A percentile compares a stretch with the other conserved stretches of the same genome.
Conservation (phyloP, 2,329 filamentous ascomycete genomes). For the Aureobasidium sp. region DNA sequence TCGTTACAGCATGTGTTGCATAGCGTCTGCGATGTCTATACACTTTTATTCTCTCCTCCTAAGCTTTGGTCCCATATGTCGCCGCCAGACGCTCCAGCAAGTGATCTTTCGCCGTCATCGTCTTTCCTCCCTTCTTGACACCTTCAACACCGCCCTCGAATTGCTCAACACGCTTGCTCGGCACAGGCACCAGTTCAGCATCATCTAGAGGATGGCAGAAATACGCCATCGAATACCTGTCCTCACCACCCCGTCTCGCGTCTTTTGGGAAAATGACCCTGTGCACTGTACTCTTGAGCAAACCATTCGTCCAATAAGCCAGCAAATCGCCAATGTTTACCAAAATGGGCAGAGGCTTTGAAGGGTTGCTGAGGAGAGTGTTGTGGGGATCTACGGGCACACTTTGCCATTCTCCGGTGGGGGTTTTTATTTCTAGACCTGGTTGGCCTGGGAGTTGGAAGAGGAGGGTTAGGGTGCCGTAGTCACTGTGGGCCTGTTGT, state of each 20-base stretch:
- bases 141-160: constrained; percentile 30
- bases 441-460: constrained; percentile 82
- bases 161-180: constrained; percentile 43
- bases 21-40: background rate
- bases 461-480: constrained; percentile 61
- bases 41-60: background rate
- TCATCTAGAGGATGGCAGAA: constrained; percentile 57
- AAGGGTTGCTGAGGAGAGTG: background rate
- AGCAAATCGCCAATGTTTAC: constrained; percentile 66
- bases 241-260: constrained; percentile 33
- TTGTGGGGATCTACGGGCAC: constrained; percentile 38
- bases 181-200: constrained; percentile 48
- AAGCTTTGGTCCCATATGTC: constrained; percentile 45
- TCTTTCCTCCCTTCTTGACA: constrained; percentile 35
- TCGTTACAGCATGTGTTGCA: background rate
- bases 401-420: constrained; percentile 34
- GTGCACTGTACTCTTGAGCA: constrained; percentile 83
- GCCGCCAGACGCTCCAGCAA: constrained; percentile 50
- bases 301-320: constrained; percentile 83
- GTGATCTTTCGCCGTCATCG: constrained; percentile 54
- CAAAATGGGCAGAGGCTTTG: constrained; percentile 49
- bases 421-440: constrained; percentile 73
- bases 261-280: constrained; percentile 64
- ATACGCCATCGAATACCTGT: constrained; percentile 54
- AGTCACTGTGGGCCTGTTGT: constrained; percentile 70